These are phyloP conservation scores for Cinnamomum micranthum DNA, from an alignment of 164 flowering plant genomes.

Conservation along the genomic window DNA sequence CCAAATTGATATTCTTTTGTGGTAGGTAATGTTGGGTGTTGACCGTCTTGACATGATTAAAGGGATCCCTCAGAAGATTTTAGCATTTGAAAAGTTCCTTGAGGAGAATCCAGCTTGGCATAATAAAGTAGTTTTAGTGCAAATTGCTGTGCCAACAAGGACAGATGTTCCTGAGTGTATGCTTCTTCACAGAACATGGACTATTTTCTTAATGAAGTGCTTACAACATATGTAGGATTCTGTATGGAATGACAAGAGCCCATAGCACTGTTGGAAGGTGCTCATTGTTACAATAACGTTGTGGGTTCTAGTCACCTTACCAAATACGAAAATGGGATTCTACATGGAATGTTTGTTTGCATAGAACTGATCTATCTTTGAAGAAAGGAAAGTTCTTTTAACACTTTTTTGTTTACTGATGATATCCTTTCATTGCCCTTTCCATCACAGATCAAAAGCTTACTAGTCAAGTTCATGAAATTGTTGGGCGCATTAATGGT, in stretches of 20 bases:
- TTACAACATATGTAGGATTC: not conserved
- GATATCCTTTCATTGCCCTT: not conserved
- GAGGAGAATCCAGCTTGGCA: conserved; percentile 80
- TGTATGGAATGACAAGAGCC: not conserved
- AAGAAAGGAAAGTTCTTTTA: too few species aligned
- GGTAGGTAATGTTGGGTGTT: conserved; percentile 86
- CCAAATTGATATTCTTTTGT: not conserved
- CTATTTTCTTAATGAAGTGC: not conserved
- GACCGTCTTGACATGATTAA: conserved; percentile 97
- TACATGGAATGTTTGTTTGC: too few species aligned
- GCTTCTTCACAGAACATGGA: conserved; percentile 13
- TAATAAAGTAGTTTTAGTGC: conserved; percentile 79
- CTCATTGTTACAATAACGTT: not conserved
- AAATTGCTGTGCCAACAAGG: conserved; percentile 95
- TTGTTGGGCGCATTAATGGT: conserved; percentile 95
- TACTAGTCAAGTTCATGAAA: conserved; percentile 95
- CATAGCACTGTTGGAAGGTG: not conserved
- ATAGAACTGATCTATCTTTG: too few species aligned
- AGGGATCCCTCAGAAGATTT: conserved; percentile 91
- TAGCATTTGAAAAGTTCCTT: conserved; percentile 94
- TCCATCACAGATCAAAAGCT: conserved; percentile 77
- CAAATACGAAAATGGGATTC: not conserved
- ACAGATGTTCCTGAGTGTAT: conserved; percentile 96
- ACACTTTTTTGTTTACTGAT: not conserved
- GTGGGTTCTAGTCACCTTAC: not conserved